These are phyloP conservation scores for Fusarium algeriense DNA, from an alignment of 2,329 filamentous ascomycete species.

Conservation along the genomic window DNA sequence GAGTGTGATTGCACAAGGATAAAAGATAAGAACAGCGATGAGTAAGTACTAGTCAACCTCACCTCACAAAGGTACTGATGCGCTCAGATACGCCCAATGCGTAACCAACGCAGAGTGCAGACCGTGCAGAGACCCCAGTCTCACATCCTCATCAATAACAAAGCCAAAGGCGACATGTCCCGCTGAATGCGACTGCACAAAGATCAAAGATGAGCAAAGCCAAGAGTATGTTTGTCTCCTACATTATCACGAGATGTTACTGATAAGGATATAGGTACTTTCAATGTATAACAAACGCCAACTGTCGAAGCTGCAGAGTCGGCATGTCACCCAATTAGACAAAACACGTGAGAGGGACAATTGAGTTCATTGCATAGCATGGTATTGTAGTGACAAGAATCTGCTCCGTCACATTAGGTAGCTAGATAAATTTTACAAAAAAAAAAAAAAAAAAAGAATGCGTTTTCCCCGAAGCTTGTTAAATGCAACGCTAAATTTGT, in stretches of 20 bases:
- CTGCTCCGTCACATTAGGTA: background rate
- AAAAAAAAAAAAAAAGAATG: slow-evolving; percentile 5
- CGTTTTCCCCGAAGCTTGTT: background rate
- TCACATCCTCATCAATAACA: slow-evolving; percentile 20
- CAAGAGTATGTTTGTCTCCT: slow-evolving; percentile 41
- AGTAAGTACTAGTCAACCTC: slow-evolving; percentile 25
- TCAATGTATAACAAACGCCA: slow-evolving; percentile 52
- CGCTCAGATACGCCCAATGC: slow-evolving; percentile 47
- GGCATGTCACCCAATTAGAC: background rate
- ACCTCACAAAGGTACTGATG: background rate
- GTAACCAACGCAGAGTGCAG: slow-evolving; percentile 45
- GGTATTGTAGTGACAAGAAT: slow-evolving; percentile 21
- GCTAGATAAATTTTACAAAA: background rate
- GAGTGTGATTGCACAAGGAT: slow-evolving; percentile 48
- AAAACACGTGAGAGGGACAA: background rate
- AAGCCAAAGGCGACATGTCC: slow-evolving; percentile 16
- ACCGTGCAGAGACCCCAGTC: slow-evolving; percentile 37
- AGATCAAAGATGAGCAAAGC: slow-evolving; percentile 45
- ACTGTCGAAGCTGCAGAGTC: slow-evolving; percentile 41
- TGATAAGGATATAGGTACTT: slow-evolving; percentile 47
- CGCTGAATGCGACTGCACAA: slow-evolving; percentile 41
- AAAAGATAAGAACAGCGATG: slow-evolving; percentile 43
- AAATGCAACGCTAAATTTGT: slow-evolving; percentile 14
- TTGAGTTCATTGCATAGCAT: slow-evolving; percentile 2
- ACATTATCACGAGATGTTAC: background rate